These are phyloP conservation scores for Elsinoe batatas DNA, from an alignment of 2,329 filamentous ascomycete genomes.

Conservation along the genomic window DNA sequence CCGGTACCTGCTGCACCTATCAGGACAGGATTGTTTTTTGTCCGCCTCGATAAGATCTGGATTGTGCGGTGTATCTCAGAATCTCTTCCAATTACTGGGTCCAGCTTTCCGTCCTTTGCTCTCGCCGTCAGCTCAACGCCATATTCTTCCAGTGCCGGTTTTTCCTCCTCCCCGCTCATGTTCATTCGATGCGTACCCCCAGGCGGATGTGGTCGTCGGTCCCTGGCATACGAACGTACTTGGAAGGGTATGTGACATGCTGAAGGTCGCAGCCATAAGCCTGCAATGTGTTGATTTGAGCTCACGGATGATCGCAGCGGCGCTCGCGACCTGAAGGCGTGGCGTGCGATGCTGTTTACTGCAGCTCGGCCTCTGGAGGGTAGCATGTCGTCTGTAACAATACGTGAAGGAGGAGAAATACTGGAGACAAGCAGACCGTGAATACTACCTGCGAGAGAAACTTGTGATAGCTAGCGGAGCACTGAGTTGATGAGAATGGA, in stretches of 20 bases:
- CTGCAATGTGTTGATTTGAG: background rate
- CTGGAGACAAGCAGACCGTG: background rate
- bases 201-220: constrained; percentile 63
- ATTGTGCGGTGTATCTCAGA: constrained; percentile 88
- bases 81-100: constrained; percentile 91
- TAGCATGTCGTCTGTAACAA: background rate
- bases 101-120: constrained; percentile 80
- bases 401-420: background rate
- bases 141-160: constrained; percentile 81
- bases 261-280: background rate
- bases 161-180: constrained; percentile 63
- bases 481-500: background rate
- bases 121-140: constrained; percentile 81
- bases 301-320: background rate
- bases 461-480: background rate
- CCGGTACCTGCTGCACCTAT: constrained; percentile 86
- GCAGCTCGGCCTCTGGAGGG: background rate
- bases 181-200: constrained; percentile 94
- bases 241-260: background rate
- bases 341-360: background rate
- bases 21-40: constrained; percentile 93
- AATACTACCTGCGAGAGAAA: background rate
- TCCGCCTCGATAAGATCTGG: constrained; percentile 81
- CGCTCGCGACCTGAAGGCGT: background rate
- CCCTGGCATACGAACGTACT: constrained; percentile 28